Percentiles rank a stretch among this genome's conserved stretches.
Evolutionary conservation across 176 grass and related monocot genomes (phyloP).

Genomic region (Rhynchospora pubera): DNA sequence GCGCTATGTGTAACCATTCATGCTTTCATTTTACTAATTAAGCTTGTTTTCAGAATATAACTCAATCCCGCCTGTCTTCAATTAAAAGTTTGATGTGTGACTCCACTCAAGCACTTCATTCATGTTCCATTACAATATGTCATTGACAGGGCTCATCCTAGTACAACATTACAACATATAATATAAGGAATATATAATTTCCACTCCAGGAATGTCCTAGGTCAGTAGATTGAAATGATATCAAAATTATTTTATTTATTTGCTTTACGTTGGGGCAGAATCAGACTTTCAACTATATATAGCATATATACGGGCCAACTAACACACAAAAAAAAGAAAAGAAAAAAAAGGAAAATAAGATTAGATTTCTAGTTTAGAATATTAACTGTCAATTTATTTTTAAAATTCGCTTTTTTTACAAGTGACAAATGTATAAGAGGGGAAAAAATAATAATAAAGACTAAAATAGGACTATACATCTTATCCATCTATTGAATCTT

Average conservation of each 20-base stretch:
- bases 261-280: neutral
- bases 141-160: neutral
- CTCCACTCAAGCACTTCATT: neutral
- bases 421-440: slow-evolving; percentile 4
- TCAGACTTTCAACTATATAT: too few species aligned
- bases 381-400: neutral
- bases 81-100: neutral
- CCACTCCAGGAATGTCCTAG: neutral
- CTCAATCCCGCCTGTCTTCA: neutral
- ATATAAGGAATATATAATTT: too few species aligned
- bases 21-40: too few species aligned
- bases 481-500: too few species aligned
- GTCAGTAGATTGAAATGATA: neutral
- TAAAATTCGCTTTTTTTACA: neutral
- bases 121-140: neutral
- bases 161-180: neutral
- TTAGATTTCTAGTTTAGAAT: neutral
- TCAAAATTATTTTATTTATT: neutral
- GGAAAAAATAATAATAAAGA: neutral
- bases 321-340: too few species aligned
- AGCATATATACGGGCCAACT: too few species aligned
- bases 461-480: neutral
- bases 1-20: too few species aligned
- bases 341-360: neutral
- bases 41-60: neutral